Evolutionary conservation across 2,329 filamentous ascomycete species (phyloP), one percentile per base, ranked within the genome.

Genomic region (Juglanconis sp.): DNA sequence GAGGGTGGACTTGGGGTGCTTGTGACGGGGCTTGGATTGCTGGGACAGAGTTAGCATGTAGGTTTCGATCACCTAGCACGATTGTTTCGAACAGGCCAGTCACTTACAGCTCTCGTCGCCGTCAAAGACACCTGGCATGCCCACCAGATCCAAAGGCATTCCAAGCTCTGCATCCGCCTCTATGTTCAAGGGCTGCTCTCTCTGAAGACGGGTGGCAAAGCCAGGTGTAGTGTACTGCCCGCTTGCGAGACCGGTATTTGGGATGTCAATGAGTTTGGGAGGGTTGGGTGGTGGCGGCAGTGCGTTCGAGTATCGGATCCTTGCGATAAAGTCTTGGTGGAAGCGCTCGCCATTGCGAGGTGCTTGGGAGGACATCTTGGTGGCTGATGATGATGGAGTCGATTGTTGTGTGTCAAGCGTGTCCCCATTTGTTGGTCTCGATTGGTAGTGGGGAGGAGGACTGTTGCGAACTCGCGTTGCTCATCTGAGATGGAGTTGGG

Each of bases 91-190:
- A 54, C 35, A n/a, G 56, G 50, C 46, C 60, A 24, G 15, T 40
- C 17, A 77, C 81, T 73, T 81, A 97, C 93, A 92, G 77, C 89
- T 89, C 79, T 98, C 94, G 73, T 98, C 92, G 61, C 93, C 94
- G 69, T 98, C 88, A 70, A 98, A 97, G 60, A 98, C 88, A 35
- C 93, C 92, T 6, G 94, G 94, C 78, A 98, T 91, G 69, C 95
- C 95, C 60, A 98, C 90, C 67, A 99, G 78, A 73, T 98, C 94
- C 71, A 99, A 87, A 62, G 93, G 92, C 95, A 99, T 98, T 60
- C 95, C 95, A 68, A 98, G 84, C 79, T 99, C 95, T 8, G 93
- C 95, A 84, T 99, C 95, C 35, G 92, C 92, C 76, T 99, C 95
- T 63, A 99, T 95, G 71, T 97, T 98, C 53, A 96, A 81, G 56